Conservation (phyloP, 1,284 basidiomycete species). For the Heterobasidion annosum region DNA sequence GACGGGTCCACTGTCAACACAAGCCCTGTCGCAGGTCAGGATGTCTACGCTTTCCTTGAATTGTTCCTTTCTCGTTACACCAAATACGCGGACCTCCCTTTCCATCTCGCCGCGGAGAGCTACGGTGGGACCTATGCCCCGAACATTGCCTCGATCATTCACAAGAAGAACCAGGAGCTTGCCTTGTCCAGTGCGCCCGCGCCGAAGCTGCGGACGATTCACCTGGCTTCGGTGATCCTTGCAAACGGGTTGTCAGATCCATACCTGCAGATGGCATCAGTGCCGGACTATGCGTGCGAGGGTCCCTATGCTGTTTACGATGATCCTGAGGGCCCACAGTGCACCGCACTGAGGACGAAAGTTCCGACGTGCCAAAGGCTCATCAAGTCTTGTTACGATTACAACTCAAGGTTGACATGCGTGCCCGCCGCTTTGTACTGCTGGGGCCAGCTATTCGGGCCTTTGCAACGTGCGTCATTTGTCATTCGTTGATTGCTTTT, state of each 20-base stretch:
- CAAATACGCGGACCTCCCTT: constrained; percentile 56
- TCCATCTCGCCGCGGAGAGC: constrained; percentile 70
- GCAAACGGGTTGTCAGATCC: constrained; percentile 82
- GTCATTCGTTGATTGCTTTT: neutral
- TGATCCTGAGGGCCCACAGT: constrained; percentile 61
- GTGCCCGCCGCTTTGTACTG: constrained; percentile 58
- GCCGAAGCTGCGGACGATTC: constrained; percentile 47
- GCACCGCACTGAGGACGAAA: constrained; percentile 52
- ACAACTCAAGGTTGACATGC: constrained; percentile 48
- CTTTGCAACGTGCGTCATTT: constrained; percentile 46
- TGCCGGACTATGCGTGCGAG: constrained; percentile 79
- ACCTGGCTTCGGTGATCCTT: constrained; percentile 72
- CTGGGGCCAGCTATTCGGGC: constrained; percentile 44
- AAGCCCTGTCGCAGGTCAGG: constrained; percentile 67
- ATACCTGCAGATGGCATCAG: constrained; percentile 60
- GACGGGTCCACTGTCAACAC: constrained; percentile 64
- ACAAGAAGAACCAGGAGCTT: constrained; percentile 62
- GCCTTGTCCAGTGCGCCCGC: constrained; percentile 23
- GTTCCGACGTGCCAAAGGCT: constrained; percentile 66
- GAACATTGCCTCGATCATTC: constrained; percentile 69
- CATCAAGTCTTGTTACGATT: constrained; percentile 56
- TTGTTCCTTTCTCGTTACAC: constrained; percentile 74
- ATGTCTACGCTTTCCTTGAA: constrained; percentile 87
- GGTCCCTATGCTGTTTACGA: constrained; percentile 69
- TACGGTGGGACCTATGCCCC: constrained; percentile 80